phyloP scores from a whole-genome alignment of 2,329 filamentous ascomycete genomes.

The Myriosclerotinia curreyana region DNA sequence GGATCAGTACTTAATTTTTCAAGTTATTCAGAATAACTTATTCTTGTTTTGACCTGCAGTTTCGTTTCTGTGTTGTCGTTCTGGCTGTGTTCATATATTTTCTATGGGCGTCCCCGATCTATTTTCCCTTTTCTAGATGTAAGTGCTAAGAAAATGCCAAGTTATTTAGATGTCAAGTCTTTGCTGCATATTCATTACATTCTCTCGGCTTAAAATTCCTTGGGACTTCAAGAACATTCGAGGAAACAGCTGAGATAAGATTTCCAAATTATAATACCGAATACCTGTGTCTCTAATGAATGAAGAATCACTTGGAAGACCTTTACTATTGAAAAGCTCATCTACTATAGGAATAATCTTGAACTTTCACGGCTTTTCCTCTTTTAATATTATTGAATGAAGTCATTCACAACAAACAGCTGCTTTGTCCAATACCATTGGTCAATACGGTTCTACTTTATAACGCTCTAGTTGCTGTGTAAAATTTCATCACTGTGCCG shows the following conservation, averaged over 20 bases:
- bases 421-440: neutral
- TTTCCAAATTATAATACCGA: neutral
- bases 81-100: neutral
- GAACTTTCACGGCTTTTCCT: neutral
- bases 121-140: neutral
- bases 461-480: neutral
- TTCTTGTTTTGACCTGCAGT: neutral
- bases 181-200: no score
- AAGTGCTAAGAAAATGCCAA: neutral
- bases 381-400: neutral
- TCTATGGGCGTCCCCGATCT: no score
- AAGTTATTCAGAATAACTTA: no score
- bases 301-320: no score
- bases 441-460: no score
- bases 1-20: neutral
- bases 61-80: neutral
- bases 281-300: neutral
- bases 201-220: neutral
- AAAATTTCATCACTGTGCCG: neutral
- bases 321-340: accelerated
- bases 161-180: neutral
- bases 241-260: neutral
- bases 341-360: neutral
- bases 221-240: neutral
- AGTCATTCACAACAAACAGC: neutral